phyloP scores from a whole-genome alignment of 257 asterid species.

The Pogostemon cablin region DNA sequence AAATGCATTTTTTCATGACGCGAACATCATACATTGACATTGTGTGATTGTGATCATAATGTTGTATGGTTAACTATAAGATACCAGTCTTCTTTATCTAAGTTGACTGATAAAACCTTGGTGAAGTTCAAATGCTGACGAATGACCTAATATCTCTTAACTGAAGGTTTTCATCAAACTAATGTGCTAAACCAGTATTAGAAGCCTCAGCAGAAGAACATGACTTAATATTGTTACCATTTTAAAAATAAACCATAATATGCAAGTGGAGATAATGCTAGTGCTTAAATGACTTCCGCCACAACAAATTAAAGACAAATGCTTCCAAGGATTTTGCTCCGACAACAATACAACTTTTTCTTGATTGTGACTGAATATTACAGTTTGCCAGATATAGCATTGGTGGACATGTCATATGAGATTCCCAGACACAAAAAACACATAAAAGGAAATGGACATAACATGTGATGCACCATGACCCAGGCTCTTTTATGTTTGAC shows the following conservation, averaged over 20 bases:
- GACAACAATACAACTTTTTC: background rate
- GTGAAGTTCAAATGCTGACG: slow-evolving; percentile 16
- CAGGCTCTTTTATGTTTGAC: background rate
- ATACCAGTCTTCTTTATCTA: slow-evolving; percentile 12
- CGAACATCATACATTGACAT: slow-evolving; percentile 15
- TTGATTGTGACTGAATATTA: slow-evolving; percentile 3
- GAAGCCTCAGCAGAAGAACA: slow-evolving; percentile 1
- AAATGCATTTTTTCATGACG: slow-evolving; percentile 1
- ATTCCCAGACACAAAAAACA: slow-evolving; percentile 25
- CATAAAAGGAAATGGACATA: slow-evolving; percentile 3
- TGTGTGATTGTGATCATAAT: background rate
- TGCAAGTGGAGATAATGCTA: slow-evolving; percentile 6
- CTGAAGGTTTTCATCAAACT: background rate
- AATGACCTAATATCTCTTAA: background rate
- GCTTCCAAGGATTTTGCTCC: background rate
- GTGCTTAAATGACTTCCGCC: slow-evolving; percentile 23
- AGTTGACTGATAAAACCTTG: background rate
- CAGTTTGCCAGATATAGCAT: slow-evolving; percentile 1
- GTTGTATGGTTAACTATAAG: slow-evolving; percentile 6
- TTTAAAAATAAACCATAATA: slow-evolving; percentile 14
- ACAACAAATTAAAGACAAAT: background rate
- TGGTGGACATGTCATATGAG: background rate
- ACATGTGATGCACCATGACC: slow-evolving; percentile 11
- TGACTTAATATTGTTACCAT: background rate
- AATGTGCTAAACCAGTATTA: slow-evolving; percentile 8